Evolutionary conservation across 345 rosid species (phyloP).

Genomic region (Stellera chamaejasme): DNA sequence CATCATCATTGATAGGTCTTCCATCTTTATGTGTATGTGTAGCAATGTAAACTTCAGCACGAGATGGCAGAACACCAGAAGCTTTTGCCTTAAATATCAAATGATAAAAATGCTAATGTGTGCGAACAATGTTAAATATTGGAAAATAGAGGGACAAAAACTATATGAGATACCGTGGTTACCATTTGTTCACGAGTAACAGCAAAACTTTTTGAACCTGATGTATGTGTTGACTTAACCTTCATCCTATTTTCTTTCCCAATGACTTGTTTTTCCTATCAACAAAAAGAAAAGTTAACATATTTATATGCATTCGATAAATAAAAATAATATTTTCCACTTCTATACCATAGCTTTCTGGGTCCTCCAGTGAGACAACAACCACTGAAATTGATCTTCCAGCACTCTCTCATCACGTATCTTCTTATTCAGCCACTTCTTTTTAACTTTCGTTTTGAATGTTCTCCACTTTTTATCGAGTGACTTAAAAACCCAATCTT

Average conservation of each 20-base stretch:
- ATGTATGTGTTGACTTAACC: background rate
- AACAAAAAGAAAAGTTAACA: background rate
- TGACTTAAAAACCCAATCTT: background rate
- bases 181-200: background rate
- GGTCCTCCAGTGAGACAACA: background rate
- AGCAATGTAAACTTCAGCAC: background rate
- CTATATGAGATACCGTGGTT: background rate
- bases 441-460: background rate
- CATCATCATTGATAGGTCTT: background rate
- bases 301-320: background rate
- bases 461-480: background rate
- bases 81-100: background rate
- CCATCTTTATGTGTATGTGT: background rate
- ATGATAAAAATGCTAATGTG: background rate
- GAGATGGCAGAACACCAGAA: background rate
- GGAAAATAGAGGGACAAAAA: background rate
- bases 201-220: background rate
- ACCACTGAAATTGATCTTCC: background rate
- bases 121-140: background rate
- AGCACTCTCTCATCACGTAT: background rate
- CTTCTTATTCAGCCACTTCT: background rate
- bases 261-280: background rate
- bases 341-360: background rate
- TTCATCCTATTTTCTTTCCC: background rate
- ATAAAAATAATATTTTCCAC: background rate